Percentiles rank a stretch among this genome's conserved stretches.
These are phyloP conservation scores for Colletotrichum simmondsii DNA, from an alignment of 2,329 filamentous ascomycete genomes.

Conservation along the genomic window DNA sequence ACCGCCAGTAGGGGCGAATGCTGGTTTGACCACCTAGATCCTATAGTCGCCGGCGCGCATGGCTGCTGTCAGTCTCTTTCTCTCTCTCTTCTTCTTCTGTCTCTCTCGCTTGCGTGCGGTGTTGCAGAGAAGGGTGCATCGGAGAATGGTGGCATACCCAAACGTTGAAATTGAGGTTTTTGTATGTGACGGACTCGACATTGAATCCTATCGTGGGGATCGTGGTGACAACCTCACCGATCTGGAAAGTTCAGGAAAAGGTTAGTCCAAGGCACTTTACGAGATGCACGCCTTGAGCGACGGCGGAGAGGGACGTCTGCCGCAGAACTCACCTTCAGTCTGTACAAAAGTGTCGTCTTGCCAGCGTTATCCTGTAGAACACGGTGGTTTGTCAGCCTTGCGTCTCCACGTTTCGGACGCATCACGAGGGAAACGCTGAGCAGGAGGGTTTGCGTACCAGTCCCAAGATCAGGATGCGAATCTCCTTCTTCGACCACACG, in stretches of 20 bases:
- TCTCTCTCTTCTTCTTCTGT: background rate
- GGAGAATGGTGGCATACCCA: constrained; percentile 73
- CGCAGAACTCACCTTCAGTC: constrained; percentile 77
- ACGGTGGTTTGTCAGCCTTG: constrained; percentile 26
- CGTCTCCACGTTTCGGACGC: constrained; percentile 9
- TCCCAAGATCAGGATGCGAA: constrained; percentile 92
- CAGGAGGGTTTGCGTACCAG: constrained; percentile 70
- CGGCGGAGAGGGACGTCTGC: background rate
- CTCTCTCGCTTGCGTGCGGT: background rate
- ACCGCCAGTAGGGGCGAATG: constrained; percentile 98
- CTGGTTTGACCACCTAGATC: constrained; percentile 98
- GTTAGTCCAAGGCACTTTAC: constrained; percentile 17
- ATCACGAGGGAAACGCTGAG: background rate
- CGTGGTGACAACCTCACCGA: constrained; percentile 98
- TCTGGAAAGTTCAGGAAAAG: constrained; percentile 61
- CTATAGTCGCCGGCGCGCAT: constrained; percentile 50
- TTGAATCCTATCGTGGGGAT: constrained; percentile 99
- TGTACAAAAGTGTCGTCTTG: constrained; percentile 96
- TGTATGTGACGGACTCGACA: constrained; percentile 98
- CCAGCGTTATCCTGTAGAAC: constrained; percentile 87
- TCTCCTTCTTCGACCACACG: constrained; percentile 96
- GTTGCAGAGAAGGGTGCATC: background rate
- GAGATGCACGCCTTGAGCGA: background rate
- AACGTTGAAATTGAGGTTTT: constrained; percentile 98
- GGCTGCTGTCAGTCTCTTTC: constrained; percentile 37